Conservation (phyloP, 306 rosid species). For the Cicer chorassanicum region DNA sequence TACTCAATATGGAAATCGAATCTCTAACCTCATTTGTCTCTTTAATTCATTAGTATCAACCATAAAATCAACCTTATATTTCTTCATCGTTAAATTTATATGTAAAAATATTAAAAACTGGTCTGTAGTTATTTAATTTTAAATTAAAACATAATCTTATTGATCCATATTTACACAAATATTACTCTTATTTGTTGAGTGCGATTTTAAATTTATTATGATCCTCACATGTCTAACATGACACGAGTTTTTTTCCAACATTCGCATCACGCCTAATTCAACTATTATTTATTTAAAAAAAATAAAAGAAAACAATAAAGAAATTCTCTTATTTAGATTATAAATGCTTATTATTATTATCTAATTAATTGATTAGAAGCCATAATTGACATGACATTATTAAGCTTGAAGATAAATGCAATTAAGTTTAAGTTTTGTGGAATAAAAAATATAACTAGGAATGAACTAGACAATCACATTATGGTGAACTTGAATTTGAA, state of each 20-base stretch:
- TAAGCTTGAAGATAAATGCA: background rate
- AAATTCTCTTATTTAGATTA: background rate
- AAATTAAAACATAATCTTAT: too few relatives aligned
- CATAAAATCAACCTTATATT: too few relatives aligned
- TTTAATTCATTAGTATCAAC: too few relatives aligned
- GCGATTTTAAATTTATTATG: background rate
- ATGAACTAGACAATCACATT: too few relatives aligned
- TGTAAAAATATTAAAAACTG: too few relatives aligned
- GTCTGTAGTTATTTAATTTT: too few relatives aligned
- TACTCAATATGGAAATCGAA: too few relatives aligned
- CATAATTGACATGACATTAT: background rate
- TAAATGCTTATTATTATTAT: background rate
- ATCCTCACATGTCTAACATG: background rate
- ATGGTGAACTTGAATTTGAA: too few relatives aligned
- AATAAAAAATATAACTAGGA: background rate
- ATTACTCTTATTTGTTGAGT: background rate
- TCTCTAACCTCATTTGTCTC: too few relatives aligned
- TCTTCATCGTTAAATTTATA: too few relatives aligned
- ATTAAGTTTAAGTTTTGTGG: background rate
- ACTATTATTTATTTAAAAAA: background rate
- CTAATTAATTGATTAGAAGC: background rate
- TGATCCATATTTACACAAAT: too few relatives aligned
- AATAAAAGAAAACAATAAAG: too few relatives aligned
- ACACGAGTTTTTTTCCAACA: background rate
- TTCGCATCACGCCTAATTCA: background rate